Evolutionary conservation across 768 basidiomycete genomes (phyloP).

Genomic region (Tricholoma sp.): DNA sequence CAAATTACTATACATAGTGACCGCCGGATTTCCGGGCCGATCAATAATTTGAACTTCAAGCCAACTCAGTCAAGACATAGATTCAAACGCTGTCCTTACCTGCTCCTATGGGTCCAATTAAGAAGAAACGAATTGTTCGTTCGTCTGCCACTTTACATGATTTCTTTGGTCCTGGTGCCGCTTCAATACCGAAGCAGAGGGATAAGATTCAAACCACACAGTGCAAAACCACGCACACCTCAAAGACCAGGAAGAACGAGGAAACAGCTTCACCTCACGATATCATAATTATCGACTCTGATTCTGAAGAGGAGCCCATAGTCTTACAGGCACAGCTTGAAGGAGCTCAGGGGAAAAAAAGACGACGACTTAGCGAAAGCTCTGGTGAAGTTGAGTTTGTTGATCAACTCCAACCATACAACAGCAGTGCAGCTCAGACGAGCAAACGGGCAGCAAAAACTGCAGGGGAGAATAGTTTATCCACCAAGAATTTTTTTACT

Average conservation of each 20-base stretch:
- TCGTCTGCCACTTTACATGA: constrained; percentile 36
- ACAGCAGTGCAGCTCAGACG: neutral
- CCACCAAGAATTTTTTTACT: neutral
- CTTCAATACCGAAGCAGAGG: constrained; percentile 2
- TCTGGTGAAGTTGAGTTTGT: constrained; percentile 32
- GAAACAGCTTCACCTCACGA: constrained; percentile 22
- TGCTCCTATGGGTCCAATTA: constrained; percentile 28
- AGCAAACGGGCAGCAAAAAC: neutral
- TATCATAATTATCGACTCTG: constrained; percentile 61
- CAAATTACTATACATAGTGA: no score
- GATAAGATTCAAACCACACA: neutral
- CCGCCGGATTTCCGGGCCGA: no score
- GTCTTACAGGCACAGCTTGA: constrained; percentile 5
- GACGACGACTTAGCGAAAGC: constrained; percentile 17
- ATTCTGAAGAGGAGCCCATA: constrained; percentile 35
- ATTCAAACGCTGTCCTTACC: neutral
- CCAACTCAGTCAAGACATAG: no score
- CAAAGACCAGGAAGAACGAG: neutral
- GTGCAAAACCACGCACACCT: neutral
- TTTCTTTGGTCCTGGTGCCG: constrained; percentile 35
- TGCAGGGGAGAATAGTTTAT: neutral
- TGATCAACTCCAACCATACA: constrained; percentile 7
- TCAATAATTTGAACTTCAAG: no score
- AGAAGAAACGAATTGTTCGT: constrained; percentile 29
- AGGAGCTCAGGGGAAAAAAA: constrained; percentile 9